phyloP scores from a whole-genome alignment of 108 stramenopile species.

The Conticribra guillardii region DNA sequence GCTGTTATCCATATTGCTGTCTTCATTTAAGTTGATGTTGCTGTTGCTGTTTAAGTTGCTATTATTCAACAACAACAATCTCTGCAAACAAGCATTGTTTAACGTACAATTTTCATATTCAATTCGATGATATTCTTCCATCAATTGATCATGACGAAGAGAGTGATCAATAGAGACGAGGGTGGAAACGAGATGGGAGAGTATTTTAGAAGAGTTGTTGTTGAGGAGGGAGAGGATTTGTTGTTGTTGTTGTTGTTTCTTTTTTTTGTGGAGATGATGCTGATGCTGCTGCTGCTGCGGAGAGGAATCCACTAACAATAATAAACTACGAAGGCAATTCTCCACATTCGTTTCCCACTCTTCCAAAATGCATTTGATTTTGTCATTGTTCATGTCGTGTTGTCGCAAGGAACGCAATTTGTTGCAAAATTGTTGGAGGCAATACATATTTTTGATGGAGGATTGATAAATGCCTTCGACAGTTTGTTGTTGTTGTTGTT shows the following conservation, averaged over 20 bases:
- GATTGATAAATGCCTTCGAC: conserved; percentile 31
- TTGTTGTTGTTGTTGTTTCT: not conserved
- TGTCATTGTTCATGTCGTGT: conserved; percentile 13
- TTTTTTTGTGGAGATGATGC: no score
- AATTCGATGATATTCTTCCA: conserved; percentile 58
- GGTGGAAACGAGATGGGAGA: conserved; percentile 10
- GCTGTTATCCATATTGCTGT: no score
- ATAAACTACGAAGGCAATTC: no score
- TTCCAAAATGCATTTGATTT: not conserved
- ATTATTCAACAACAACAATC: conserved; percentile 30
- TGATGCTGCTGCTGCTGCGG: no score
- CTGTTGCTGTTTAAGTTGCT: no score
- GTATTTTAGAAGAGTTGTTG: not conserved
- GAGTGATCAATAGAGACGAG: conserved; percentile 25
- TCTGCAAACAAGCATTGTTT: conserved; percentile 56
- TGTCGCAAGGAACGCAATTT: conserved; percentile 30
- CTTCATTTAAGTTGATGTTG: no score
- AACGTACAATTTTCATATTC: conserved; percentile 50
- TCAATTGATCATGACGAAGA: conserved; percentile 42
- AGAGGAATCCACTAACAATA: no score
- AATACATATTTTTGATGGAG: conserved; percentile 30
- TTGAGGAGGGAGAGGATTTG: not conserved
- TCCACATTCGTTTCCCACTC: conserved; percentile 13
- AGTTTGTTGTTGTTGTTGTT: conserved; percentile 37
- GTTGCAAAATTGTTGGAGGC: conserved; percentile 46